A percentile compares a stretch with the other conserved stretches of the same genome.
Evolutionary conservation across 2,329 filamentous ascomycete species (phyloP).

Genomic region (Venturia aucupariae): DNA sequence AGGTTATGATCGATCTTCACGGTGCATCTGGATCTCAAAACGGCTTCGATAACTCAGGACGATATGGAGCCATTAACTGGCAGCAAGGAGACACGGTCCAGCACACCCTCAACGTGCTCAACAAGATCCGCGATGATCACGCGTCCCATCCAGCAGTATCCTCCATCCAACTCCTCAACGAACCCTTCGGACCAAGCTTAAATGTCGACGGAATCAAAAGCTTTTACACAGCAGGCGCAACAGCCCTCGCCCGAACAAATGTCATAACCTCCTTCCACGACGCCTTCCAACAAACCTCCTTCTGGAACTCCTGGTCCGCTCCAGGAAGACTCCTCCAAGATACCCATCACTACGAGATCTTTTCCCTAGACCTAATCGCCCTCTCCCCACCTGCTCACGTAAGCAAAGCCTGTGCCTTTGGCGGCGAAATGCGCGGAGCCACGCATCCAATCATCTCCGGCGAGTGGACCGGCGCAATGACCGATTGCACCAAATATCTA

Average conservation of each 20-base stretch:
- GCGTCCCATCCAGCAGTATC: conserved; percentile 86
- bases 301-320: conserved; percentile 35
- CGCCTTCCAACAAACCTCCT: conserved; percentile 33
- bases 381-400: conserved; percentile 33
- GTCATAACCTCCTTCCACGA: conserved; percentile 39
- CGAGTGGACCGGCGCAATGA: conserved; percentile 39
- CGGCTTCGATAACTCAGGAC: conserved; percentile 94
- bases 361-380: conserved; percentile 29
- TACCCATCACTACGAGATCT: conserved; percentile 41
- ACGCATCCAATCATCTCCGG: conserved; percentile 39
- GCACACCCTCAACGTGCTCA: conserved; percentile 77
- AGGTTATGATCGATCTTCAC: conserved; percentile 89
- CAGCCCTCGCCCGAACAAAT: conserved; percentile 32
- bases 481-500: conserved; percentile 40
- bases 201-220: conserved; percentile 35
- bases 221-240: conserved; percentile 42
- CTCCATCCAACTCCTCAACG: conserved; percentile 84
- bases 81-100: conserved; percentile 69
- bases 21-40: conserved; percentile 88
- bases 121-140: conserved; percentile 74
- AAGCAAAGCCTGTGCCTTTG: conserved; percentile 35
- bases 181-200: conserved; percentile 49
- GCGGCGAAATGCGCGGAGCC: conserved; percentile 35
- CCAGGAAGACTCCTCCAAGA: conserved; percentile 36
- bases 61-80: conserved; percentile 74